phyloP scores from a whole-genome alignment of 768 basidiomycete species.

The Trichaptum fuscoviolaceum region DNA sequence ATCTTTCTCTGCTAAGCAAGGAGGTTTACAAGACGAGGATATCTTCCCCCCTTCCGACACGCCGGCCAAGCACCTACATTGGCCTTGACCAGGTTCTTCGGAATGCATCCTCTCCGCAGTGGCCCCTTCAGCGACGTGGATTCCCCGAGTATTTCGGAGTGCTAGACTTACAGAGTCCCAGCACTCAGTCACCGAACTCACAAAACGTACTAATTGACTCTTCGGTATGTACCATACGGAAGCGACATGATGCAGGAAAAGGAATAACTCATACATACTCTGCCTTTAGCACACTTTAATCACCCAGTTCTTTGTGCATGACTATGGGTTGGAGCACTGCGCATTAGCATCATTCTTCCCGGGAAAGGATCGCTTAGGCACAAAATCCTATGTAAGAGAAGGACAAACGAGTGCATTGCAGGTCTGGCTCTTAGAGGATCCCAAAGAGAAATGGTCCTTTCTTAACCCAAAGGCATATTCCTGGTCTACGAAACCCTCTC shows the following conservation, averaged over 20 bases:
- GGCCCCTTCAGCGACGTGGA: not conserved
- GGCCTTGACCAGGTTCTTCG: conserved; percentile 12
- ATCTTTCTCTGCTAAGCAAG: not conserved
- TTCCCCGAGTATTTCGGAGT: not conserved
- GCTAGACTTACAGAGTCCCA: not conserved
- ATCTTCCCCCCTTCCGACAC: conserved; percentile 2
- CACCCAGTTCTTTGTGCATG: conserved; percentile 2
- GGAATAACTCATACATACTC: not conserved
- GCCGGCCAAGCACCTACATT: conserved; percentile 13
- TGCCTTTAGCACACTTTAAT: not conserved
- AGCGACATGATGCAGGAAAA: not conserved
- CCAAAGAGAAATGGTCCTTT: not conserved
- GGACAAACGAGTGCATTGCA: not conserved
- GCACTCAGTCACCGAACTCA: not conserved
- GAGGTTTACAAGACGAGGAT: not conserved
- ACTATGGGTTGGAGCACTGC: conserved; percentile 4
- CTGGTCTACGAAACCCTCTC: not conserved
- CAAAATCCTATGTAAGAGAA: not conserved
- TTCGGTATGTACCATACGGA: not conserved
- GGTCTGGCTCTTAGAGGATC: not conserved
- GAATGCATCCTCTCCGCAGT: conserved; percentile 8
- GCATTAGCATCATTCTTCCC: not conserved
- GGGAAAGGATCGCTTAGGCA: not conserved
- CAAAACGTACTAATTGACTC: not conserved
- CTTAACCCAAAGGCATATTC: not conserved